phyloP scores from a whole-genome alignment of 108 stramenopile genomes.

The Craspedostauros australis region DNA sequence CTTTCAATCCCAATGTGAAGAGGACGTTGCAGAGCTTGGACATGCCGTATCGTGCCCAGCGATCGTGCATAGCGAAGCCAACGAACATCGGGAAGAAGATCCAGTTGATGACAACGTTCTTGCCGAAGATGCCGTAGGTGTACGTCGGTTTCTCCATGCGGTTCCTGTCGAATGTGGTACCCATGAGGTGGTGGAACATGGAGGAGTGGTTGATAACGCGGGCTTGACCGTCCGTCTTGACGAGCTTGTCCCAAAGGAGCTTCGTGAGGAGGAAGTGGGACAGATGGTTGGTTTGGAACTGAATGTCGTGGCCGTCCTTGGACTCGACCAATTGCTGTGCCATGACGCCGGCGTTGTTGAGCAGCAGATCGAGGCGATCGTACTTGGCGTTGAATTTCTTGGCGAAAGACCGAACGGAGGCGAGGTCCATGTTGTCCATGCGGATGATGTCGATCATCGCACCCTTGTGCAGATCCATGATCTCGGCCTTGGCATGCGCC shows the following conservation, averaged over 20 bases:
- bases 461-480: neutral
- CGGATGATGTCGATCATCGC: neutral
- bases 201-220: neutral
- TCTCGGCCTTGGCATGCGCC: constrained; percentile 11
- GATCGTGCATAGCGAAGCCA: neutral
- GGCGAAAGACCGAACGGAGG: constrained; percentile 8
- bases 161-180: neutral
- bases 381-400: constrained; percentile 9
- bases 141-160: neutral
- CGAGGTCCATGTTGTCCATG: neutral
- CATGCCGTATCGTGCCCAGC: neutral
- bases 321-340: constrained; percentile 7
- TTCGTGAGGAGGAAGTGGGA: constrained; percentile 24
- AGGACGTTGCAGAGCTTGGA: neutral
- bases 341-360: constrained; percentile 40
- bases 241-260: constrained; percentile 8
- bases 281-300: constrained; percentile 32
- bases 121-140: neutral
- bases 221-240: neutral
- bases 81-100: neutral
- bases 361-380: constrained; percentile 23
- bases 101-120: neutral
- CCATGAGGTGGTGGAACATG: neutral
- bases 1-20: neutral
- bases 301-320: constrained; percentile 35